These are phyloP conservation scores for Cymodocea nodosa DNA, from an alignment of 116 monocot species.

Conservation along the genomic window DNA sequence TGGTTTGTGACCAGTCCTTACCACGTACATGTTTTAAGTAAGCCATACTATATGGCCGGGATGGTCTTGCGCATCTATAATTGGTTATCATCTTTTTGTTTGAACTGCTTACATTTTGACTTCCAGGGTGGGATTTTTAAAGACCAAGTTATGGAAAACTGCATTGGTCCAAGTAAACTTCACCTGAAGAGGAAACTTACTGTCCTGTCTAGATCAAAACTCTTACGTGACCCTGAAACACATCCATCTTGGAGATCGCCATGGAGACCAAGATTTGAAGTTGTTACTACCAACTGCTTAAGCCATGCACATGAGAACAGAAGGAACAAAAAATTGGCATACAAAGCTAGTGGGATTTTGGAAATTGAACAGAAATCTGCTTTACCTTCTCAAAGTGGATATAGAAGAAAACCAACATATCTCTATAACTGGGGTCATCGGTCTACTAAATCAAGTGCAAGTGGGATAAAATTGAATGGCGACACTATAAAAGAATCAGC, in stretches of 20 bases:
- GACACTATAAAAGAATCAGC: constrained; percentile 17
- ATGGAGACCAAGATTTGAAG: constrained; percentile 42
- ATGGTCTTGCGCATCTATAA: neutral
- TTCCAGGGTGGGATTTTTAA: neutral
- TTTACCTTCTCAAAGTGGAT: constrained; percentile 16
- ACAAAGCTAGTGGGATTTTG: constrained; percentile 3
- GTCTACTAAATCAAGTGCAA: constrained; percentile 43
- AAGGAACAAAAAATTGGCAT: constrained; percentile 4
- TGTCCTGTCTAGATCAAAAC: constrained; percentile 45
- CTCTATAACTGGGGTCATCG: constrained; percentile 62
- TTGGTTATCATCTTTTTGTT: neutral
- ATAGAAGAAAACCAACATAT: constrained; percentile 36
- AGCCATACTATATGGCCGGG: no score
- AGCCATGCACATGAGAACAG: constrained; percentile 10
- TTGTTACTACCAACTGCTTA: constrained; percentile 10
- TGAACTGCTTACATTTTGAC: neutral
- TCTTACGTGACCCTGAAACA: constrained; percentile 79
- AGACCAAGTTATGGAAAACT: constrained; percentile 17
- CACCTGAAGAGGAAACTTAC: constrained; percentile 87
- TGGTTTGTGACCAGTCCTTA: no score
- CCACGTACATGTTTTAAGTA: no score
- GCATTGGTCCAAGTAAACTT: constrained; percentile 61
- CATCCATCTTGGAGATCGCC: constrained; percentile 77
- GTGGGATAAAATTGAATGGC: constrained; percentile 25
- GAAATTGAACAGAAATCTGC: constrained; percentile 1